Evolutionary conservation across 495 filamentous ascomycete species (phyloP).

Genomic region (Penicillium robsamsonii): DNA sequence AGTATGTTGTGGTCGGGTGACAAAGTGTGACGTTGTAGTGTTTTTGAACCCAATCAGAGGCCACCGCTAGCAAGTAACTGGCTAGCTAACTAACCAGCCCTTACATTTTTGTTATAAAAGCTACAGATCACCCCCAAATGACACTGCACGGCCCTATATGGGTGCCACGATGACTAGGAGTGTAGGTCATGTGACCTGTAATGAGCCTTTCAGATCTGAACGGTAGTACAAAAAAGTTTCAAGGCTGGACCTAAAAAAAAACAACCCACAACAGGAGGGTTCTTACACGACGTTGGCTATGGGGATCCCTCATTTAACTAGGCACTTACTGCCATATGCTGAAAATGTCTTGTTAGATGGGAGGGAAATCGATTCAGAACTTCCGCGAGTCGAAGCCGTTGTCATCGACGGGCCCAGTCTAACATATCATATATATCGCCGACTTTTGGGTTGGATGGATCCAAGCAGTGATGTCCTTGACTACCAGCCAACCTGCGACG

Average conservation of each 20-base stretch:
- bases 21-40: too few relatives aligned
- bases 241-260: background rate
- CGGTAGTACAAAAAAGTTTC: background rate
- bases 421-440: slow-evolving; percentile 64
- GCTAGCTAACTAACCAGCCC: too few relatives aligned
- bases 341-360: slow-evolving; percentile 41
- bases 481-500: slow-evolving; percentile 57
- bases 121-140: too few relatives aligned
- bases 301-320: slow-evolving; percentile 68
- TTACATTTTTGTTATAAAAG: too few relatives aligned
- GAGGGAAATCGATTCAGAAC: background rate
- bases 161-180: too few relatives aligned
- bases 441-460: slow-evolving; percentile 45
- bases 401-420: slow-evolving; percentile 77
- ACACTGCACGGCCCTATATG: too few relatives aligned
- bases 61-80: too few relatives aligned
- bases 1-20: too few relatives aligned
- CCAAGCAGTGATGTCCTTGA: slow-evolving; percentile 43
- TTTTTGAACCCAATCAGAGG: too few relatives aligned
- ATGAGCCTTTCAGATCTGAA: too few relatives aligned
- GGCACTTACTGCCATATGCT: slow-evolving; percentile 58
- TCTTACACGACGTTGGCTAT: slow-evolving; percentile 38
- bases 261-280: background rate
- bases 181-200: too few relatives aligned
- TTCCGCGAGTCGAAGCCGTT: slow-evolving; percentile 33